Evolutionary conservation across 768 basidiomycete genomes (phyloP).

Genomic region (Rhizopogon roseolus): DNA sequence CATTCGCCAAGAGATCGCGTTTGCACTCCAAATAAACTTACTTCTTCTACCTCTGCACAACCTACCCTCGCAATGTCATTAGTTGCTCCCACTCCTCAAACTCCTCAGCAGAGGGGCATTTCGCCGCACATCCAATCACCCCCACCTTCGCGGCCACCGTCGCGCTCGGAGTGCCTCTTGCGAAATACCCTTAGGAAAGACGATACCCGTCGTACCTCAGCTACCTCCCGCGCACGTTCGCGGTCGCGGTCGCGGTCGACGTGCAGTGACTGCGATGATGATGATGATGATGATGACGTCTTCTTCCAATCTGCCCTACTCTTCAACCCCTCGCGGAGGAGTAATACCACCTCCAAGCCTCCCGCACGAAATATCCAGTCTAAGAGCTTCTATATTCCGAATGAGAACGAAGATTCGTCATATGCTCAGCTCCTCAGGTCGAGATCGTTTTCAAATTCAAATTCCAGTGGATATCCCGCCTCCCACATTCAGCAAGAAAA

Average conservation of each 20-base stretch:
- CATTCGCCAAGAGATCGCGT: constrained; percentile 12
- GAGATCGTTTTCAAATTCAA: constrained; percentile 19
- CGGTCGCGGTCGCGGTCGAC: constrained; percentile 18
- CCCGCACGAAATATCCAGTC: constrained; percentile 1
- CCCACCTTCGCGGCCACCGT: constrained; percentile 35
- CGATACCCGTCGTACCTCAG: constrained; percentile 31
- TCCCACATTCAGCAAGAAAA: constrained; percentile 12
- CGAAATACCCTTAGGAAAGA: constrained; percentile 52
- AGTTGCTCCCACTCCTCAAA: constrained; percentile 10
- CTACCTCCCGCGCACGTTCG: constrained; percentile 13
- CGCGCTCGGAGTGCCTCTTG: constrained; percentile 51
- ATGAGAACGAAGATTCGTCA: constrained; percentile 22
- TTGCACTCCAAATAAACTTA: constrained; percentile 5
- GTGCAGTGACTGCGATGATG: constrained; percentile 20
- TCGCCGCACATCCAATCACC: constrained; percentile 3
- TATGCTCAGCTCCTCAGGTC: constrained; percentile 22
- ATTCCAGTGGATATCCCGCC: constrained; percentile 11
- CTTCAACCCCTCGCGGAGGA: constrained; percentile 14
- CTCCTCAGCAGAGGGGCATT: constrained; percentile 7
- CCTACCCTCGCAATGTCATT: constrained; percentile 36
- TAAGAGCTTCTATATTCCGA: constrained; percentile 27
- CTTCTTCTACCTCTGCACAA: constrained; percentile 9
- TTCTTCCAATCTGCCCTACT: constrained; percentile 24
- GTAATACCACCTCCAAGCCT: constrained; percentile 15
- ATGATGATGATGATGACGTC: constrained; percentile 25